phyloP scores from a whole-genome alignment of 2,329 filamentous ascomycete genomes.

The Beauveria sp. region DNA sequence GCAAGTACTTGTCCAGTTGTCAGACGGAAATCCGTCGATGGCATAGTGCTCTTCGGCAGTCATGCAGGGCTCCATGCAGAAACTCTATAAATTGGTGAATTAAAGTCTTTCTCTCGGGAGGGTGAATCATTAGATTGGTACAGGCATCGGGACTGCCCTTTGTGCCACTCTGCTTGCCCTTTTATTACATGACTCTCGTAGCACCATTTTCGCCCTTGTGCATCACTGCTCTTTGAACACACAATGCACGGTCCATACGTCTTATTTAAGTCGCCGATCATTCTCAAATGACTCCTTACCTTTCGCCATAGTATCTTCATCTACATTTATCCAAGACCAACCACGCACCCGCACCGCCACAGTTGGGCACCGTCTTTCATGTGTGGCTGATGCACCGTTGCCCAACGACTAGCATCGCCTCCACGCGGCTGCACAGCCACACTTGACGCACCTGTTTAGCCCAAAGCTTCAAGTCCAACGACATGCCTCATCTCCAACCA shows the following conservation, averaged over 20 bases:
- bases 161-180: neutral
- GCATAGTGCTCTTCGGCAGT: too few species aligned
- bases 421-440: slow-evolving; percentile 9
- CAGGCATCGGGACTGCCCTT: neutral
- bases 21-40: too few species aligned
- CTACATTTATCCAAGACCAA: neutral
- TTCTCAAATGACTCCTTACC: too few species aligned
- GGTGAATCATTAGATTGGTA: too few species aligned
- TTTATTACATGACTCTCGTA: neutral
- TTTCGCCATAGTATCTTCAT: neutral
- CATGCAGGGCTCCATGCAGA: too few species aligned
- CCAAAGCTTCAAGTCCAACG: neutral
- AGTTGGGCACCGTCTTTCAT: neutral
- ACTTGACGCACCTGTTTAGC: neutral
- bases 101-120: too few species aligned
- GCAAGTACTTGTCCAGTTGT: too few species aligned
- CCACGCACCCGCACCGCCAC: neutral
- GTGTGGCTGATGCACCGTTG: neutral
- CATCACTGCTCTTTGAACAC: neutral
- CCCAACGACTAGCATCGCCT: neutral
- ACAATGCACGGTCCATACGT: neutral
- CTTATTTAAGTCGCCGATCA: too few species aligned
- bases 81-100: too few species aligned
- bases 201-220: neutral
- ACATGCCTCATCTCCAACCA: slow-evolving; percentile 10